Evolutionary conservation across 768 basidiomycete species (phyloP), one percentile per base, ranked within the genome.

Genomic region (Mycena haematopus): DNA sequence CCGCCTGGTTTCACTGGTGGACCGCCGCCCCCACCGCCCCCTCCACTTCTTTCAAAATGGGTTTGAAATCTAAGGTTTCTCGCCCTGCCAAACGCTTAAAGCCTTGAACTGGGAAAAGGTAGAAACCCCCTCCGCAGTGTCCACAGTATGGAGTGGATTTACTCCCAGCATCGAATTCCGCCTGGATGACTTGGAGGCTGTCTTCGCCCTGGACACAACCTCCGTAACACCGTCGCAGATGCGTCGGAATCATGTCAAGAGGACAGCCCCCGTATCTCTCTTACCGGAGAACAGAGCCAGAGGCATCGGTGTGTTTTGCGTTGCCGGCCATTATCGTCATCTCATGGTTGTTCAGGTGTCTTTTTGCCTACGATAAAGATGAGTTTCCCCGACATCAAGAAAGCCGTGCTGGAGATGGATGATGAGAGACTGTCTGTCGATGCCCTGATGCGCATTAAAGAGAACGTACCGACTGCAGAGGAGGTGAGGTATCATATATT

Each of bases 31-130:
- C 75, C n/a, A n/a, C n/a, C n/a, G n/a, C n/a, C 17, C 75, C 68
- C 29, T 73, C 67, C 31, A 52, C 76, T 17, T 73, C 76, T 10
- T 78, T 77, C 62, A 74, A 71, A 58, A 70, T 72, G 31, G 72
- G 69, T 36, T 66, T 62, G 40, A 78, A 73, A 54, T 63, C 69
- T 24, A 81, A 77, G 63, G 64, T 71, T 9, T 66, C 70, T 25
- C 79, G 78, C 14, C 86, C 88, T n/a, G 68, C 73, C 2, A 88
- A 86, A 69, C 82, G 84, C 50, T 72, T 93, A 54, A 90, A 91
- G 73, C 92, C 95, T 95, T 97, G 78, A 94, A 94, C 73, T 96
- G 95, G 95, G 90, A 87, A 65, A 96, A 96, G 68, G 64, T 95
- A 6, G 76, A 81, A n/a, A 72, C 71, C 14, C 67, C 78, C 8